Conservation (phyloP, 306 rosid genomes). For the Rosa rugosa region DNA sequence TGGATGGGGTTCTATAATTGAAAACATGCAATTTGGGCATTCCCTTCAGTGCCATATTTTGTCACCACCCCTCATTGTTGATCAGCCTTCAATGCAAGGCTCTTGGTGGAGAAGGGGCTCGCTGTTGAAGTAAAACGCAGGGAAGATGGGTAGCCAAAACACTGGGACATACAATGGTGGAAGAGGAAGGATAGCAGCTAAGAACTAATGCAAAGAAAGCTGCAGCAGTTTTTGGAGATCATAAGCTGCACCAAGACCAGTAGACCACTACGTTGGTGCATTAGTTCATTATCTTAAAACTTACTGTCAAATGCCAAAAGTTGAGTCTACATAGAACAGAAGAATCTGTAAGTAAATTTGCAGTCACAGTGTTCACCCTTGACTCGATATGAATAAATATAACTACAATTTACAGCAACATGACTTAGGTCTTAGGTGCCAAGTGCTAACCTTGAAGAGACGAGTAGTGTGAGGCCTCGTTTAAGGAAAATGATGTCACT, state of each 20-base stretch:
- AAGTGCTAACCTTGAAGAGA: too few relatives aligned
- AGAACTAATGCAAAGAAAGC: constrained; percentile 30
- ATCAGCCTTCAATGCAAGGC: constrained; percentile 44
- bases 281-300: constrained; percentile 5
- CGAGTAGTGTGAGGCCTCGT: too few relatives aligned
- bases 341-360: too few relatives aligned
- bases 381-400: too few relatives aligned
- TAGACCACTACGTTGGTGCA: constrained; percentile 4
- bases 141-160: constrained; percentile 40
- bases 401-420: too few relatives aligned
- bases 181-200: constrained; percentile 34
- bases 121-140: constrained; percentile 34
- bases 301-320: too few relatives aligned
- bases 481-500: too few relatives aligned
- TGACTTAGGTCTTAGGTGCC: too few relatives aligned
- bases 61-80: constrained; percentile 31
- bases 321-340: too few relatives aligned
- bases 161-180: constrained; percentile 30
- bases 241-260: constrained; percentile 15
- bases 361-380: too few relatives aligned
- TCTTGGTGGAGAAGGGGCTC: constrained; percentile 39
- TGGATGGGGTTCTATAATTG: constrained; percentile 48
- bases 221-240: constrained; percentile 23
- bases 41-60: constrained; percentile 18
- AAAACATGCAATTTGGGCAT: constrained; percentile 41